Evolutionary conservation across 208 protist species (phyloP).

Genomic region (Novymonas esmeraldas): DNA sequence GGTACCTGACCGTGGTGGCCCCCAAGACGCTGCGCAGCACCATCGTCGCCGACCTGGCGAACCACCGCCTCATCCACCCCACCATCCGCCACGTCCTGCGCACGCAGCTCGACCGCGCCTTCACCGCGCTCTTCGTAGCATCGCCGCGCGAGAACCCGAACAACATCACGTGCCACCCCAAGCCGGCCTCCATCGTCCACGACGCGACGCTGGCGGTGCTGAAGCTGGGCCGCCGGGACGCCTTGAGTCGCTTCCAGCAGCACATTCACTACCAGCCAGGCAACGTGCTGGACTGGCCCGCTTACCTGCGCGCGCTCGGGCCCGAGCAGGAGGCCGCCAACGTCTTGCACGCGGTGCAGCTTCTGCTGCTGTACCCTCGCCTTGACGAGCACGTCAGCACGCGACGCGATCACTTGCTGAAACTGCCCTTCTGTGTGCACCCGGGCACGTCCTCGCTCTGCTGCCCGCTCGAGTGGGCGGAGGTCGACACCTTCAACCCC

Average conservation of each 20-base stretch:
- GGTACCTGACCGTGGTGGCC: constrained; percentile 90
- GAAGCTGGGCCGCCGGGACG: constrained; percentile 70
- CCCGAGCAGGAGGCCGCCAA: constrained; percentile 42
- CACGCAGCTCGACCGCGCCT: constrained; percentile 58
- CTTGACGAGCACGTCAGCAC: constrained; percentile 98
- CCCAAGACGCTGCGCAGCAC: constrained; percentile 62
- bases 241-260: constrained; percentile 57
- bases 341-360: constrained; percentile 60
- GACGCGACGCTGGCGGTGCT: constrained; percentile 66
- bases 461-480: constrained; percentile 81
- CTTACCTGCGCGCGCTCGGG: constrained; percentile 53
- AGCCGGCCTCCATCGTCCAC: constrained; percentile 74
- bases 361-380: constrained; percentile 94
- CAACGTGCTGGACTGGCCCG: constrained; percentile 67
- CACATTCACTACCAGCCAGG: constrained; percentile 57
- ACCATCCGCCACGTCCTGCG: constrained; percentile 65
- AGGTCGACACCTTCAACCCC: constrained; percentile 73
- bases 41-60: constrained; percentile 69
- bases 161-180: constrained; percentile 53
- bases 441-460: constrained; percentile 91
- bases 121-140: constrained; percentile 70
- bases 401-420: constrained; percentile 97
- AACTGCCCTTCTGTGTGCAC: constrained; percentile 98
- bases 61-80: constrained; percentile 81
- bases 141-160: constrained; percentile 71